These are phyloP conservation scores for Fusarium sp. DNA, from an alignment of 2,329 filamentous ascomycete species.

Conservation along the genomic window DNA sequence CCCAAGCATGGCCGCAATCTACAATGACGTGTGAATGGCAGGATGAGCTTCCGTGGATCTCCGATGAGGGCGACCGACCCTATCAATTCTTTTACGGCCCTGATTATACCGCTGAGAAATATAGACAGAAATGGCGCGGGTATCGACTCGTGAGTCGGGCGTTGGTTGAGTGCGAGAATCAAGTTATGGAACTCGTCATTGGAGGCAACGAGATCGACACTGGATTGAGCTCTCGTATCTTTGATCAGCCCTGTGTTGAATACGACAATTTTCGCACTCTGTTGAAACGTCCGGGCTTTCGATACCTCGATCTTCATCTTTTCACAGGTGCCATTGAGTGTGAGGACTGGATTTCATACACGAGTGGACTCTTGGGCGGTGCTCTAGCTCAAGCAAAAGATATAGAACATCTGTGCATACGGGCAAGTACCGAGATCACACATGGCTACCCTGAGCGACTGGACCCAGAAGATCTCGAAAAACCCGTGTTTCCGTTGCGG, in stretches of 20 bases:
- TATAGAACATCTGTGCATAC: background rate
- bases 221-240: background rate
- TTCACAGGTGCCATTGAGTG: background rate
- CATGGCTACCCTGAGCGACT: fast-evolving
- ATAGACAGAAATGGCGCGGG: background rate
- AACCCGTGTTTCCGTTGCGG: background rate
- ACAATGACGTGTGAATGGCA: background rate
- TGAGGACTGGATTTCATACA: background rate
- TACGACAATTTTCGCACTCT: background rate
- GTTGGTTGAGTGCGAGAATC: background rate
- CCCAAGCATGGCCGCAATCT: background rate
- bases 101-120: background rate
- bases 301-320: background rate
- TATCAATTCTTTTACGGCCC: background rate
- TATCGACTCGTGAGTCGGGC: background rate
- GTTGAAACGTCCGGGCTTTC: background rate
- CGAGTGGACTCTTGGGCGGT: background rate
- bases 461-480: background rate
- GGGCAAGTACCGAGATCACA: fast-evolving
- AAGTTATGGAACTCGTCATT: background rate
- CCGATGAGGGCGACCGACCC: background rate
- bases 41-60: background rate
- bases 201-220: background rate
- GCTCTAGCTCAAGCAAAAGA: conserved; percentile 1
- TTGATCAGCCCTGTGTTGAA: background rate